Conservation (phyloP, 371 early-diverging fungal species). For the Mortierella sp. region DNA sequence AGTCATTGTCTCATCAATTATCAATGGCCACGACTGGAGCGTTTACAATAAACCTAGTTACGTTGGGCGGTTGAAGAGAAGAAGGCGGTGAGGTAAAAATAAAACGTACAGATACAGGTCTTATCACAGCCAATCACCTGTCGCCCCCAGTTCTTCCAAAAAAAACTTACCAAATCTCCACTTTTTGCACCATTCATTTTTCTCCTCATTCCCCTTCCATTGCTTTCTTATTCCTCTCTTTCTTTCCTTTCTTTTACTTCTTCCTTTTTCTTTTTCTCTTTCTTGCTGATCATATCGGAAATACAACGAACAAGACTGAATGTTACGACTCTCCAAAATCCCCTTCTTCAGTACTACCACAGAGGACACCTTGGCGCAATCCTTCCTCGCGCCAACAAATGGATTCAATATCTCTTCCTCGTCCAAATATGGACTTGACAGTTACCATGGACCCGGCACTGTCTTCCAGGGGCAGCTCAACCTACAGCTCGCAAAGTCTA, state of each 20-base stretch:
- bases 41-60: too few species aligned
- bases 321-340: constrained; percentile 49
- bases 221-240: neutral
- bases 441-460: constrained; percentile 54
- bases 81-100: neutral
- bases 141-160: too few species aligned
- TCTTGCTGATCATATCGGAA: too few species aligned
- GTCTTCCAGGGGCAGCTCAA: constrained; percentile 52
- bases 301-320: neutral
- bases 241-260: neutral
- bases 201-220: neutral
- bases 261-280: neutral
- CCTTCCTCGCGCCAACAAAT: constrained; percentile 37
- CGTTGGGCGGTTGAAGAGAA: neutral
- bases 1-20: too few species aligned
- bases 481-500: constrained; percentile 42
- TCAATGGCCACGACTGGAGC: too few species aligned
- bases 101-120: neutral
- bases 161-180: too few species aligned
- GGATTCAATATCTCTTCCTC: constrained; percentile 48
- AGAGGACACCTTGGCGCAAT: constrained; percentile 34
- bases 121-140: too few species aligned
- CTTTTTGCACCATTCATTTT: neutral
- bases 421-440: constrained; percentile 38
- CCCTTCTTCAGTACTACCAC: constrained; percentile 27